Percentiles rank a stretch among this genome's conserved stretches.
phyloP scores from a whole-genome alignment of 495 filamentous ascomycete species.

The Friedmanniomyces endolithicus region DNA sequence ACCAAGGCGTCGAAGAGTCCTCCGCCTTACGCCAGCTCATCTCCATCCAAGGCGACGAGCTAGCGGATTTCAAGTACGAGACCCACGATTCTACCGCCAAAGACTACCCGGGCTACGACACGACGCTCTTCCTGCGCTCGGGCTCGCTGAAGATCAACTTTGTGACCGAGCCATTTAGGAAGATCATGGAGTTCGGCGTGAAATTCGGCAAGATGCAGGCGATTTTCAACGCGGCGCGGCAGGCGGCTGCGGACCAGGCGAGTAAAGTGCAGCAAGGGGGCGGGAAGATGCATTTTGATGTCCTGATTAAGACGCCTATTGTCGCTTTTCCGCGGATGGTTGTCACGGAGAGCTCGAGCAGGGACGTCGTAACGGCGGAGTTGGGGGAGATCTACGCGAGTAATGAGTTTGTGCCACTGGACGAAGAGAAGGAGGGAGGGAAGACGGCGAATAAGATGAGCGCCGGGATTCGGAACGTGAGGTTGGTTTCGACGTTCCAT shows the following conservation, averaged over 20 bases:
- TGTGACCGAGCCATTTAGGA: slow-evolving; percentile 89
- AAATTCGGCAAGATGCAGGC: slow-evolving; percentile 99
- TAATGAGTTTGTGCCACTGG: slow-evolving; percentile 72
- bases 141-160: slow-evolving; percentile 96
- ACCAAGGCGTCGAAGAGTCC: slow-evolving; percentile 68
- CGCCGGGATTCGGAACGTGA: slow-evolving; percentile 82
- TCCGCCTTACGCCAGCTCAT: slow-evolving; percentile 78
- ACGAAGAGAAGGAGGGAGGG: slow-evolving; percentile 54
- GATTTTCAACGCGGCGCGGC: slow-evolving; percentile 91
- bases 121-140: slow-evolving; percentile 73
- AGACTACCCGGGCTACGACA: slow-evolving; percentile 87
- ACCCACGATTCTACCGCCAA: slow-evolving; percentile 71
- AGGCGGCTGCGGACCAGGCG: slow-evolving; percentile 89
- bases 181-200: slow-evolving; percentile 93
- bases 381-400: slow-evolving; percentile 94
- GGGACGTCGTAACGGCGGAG: slow-evolving; percentile 82
- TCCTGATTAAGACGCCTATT: slow-evolving; percentile 87
- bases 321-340: slow-evolving; percentile 78
- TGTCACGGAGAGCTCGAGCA: slow-evolving; percentile 44
- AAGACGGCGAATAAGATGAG: slow-evolving; percentile 77
- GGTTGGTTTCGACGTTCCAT: slow-evolving; percentile 79
- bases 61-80: slow-evolving; percentile 96
- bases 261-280: slow-evolving; percentile 83
- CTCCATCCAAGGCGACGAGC: slow-evolving; percentile 86
- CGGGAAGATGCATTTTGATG: slow-evolving; percentile 82